A percentile compares a stretch with the other conserved stretches of the same genome.
These are phyloP conservation scores for Cadophora gregata DNA, from an alignment of 2,329 filamentous ascomycete species.

Conservation along the genomic window DNA sequence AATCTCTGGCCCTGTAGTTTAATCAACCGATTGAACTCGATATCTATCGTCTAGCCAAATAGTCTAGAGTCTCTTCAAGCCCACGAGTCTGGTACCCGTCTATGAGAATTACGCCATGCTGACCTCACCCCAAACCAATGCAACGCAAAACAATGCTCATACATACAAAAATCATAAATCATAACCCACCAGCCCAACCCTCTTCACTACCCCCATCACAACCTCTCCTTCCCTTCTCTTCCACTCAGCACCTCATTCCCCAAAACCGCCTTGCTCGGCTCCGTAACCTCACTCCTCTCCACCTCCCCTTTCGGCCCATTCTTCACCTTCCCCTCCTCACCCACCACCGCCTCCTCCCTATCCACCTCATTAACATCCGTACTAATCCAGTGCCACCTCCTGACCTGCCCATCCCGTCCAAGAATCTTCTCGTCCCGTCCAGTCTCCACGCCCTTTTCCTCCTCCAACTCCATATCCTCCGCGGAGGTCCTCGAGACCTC, in stretches of 20 bases:
- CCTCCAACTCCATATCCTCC: constrained; percentile 46
- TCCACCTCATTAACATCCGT: constrained; percentile 32
- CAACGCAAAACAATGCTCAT: not conserved
- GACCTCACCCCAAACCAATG: not conserved
- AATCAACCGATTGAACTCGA: no score
- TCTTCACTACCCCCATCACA: constrained; percentile 13
- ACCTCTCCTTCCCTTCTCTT: constrained; percentile 19
- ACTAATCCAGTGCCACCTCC: constrained; percentile 42
- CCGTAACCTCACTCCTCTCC: constrained; percentile 23
- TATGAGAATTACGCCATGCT: not conserved
- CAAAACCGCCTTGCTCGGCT: constrained; percentile 34
- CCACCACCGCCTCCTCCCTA: constrained; percentile 31
- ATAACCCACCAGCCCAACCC: constrained; percentile 10
- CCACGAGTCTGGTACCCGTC: no score
- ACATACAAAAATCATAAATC: not conserved
- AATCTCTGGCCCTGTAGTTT: no score
- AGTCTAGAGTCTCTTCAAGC: no score
- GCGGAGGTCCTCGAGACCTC: constrained; percentile 55
- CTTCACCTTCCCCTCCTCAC: constrained; percentile 25
- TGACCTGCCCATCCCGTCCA: constrained; percentile 32
- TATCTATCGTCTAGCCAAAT: no score
- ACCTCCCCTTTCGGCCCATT: constrained; percentile 17
- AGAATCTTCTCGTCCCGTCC: constrained; percentile 40
- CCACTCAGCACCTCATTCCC: constrained; percentile 35
- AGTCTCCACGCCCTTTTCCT: constrained; percentile 23